These are phyloP conservation scores for Rhypophila decipiens DNA, from an alignment of 495 filamentous ascomycete genomes.

Conservation along the genomic window DNA sequence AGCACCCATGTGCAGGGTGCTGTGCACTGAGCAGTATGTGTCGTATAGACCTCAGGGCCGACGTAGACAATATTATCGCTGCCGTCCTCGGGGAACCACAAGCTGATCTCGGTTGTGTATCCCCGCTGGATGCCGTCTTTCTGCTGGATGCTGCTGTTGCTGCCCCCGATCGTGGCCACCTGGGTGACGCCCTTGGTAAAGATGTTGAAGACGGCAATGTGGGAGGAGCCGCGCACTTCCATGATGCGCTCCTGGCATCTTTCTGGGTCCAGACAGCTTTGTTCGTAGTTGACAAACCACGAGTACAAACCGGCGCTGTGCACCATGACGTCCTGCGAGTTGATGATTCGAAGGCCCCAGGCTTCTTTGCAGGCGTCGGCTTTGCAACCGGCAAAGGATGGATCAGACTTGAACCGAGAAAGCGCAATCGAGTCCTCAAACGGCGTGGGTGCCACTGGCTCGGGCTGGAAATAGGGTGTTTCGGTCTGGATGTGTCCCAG, in stretches of 20 bases:
- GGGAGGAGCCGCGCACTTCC: conserved; percentile 18
- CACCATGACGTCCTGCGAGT: conserved; percentile 37
- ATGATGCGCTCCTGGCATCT: conserved; percentile 30
- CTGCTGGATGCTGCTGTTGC: background rate
- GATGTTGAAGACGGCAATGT: conserved; percentile 16
- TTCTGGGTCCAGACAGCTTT: conserved; percentile 27
- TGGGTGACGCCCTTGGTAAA: conserved; percentile 13
- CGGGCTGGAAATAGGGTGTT: conserved; percentile 80
- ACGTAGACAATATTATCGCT: conserved; percentile 11
- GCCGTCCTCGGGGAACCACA: conserved; percentile 14
- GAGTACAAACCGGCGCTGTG: conserved; percentile 54
- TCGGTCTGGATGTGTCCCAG: conserved; percentile 76
- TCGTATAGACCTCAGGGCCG: conserved; percentile 9
- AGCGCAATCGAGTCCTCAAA: conserved; percentile 51
- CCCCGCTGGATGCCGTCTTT: conserved; percentile 10
- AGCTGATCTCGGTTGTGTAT: conserved; percentile 17
- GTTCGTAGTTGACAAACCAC: conserved; percentile 52
- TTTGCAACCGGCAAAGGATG: conserved; percentile 52
- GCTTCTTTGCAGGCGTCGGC: conserved; percentile 36
- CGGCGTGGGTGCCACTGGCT: conserved; percentile 62
- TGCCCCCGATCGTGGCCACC: conserved; percentile 10
- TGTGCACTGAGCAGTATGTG: conserved; percentile 4
- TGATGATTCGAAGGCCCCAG: conserved; percentile 47
- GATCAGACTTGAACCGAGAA: conserved; percentile 58
- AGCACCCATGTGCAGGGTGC: conserved; percentile 14